Conservation (phyloP, 140 eudicot genomes). For the Oenanthe javanica region DNA sequence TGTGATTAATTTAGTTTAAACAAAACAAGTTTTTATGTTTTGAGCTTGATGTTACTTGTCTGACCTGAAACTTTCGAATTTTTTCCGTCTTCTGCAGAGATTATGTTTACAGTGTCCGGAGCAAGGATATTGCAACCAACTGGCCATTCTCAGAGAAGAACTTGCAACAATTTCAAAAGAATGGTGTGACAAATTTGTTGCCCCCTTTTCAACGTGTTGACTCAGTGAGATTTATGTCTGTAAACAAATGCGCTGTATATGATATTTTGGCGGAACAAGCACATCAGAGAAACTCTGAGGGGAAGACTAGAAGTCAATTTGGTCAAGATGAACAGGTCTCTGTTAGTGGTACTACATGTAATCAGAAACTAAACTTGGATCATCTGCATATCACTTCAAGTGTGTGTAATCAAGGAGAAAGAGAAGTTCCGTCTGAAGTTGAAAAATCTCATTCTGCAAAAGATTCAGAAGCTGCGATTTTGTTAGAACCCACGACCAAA, state of each 20-base stretch:
- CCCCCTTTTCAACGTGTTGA: conserved; percentile 71
- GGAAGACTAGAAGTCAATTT: conserved; percentile 12
- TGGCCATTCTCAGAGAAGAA: conserved; percentile 77
- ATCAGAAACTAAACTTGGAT: conserved; percentile 19
- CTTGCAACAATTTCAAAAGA: conserved; percentile 51
- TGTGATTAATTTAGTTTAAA: background rate
- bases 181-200: conserved; percentile 52
- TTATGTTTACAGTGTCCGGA: conserved; percentile 50
- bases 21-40: background rate
- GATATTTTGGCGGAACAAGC: conserved; percentile 18
- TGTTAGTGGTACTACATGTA: conserved; percentile 6
- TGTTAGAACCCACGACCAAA: background rate
- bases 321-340: conserved; percentile 11
- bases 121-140: conserved; percentile 43
- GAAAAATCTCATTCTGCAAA: conserved; percentile 20
- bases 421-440: conserved; percentile 5
- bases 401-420: conserved; percentile 14
- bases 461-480: conserved; percentile 17
- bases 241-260: conserved; percentile 20
- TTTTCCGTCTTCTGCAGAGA: conserved; percentile 39
- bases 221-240: conserved; percentile 28
- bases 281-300: conserved; percentile 25
- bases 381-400: conserved; percentile 13
- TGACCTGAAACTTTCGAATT: background rate
- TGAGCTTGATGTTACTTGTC: background rate